Evolutionary conservation across 805 yeast genomes (phyloP).

Genomic region (Blastobotrys parvus): DNA sequence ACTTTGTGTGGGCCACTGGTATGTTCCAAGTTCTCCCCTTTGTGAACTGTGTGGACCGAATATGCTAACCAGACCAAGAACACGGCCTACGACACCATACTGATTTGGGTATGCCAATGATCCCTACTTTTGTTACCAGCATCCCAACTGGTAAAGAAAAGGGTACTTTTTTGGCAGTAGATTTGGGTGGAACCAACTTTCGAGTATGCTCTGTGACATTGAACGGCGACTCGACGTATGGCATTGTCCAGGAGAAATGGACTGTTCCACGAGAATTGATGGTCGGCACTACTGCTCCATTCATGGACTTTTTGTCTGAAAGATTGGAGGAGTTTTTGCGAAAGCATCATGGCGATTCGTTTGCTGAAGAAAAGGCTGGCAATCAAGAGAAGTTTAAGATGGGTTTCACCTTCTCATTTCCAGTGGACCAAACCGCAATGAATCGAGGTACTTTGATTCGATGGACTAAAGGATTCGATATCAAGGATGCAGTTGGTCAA

Average conservation of each 20-base stretch:
- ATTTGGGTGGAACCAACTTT: conserved; percentile 93
- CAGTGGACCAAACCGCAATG: conserved; percentile 77
- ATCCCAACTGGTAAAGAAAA: conserved; percentile 80
- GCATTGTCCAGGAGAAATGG: conserved; percentile 64
- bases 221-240: conserved; percentile 56
- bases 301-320: conserved; percentile 68
- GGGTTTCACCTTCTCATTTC: conserved; percentile 94
- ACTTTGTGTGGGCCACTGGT: conserved; percentile 16
- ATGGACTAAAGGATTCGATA: conserved; percentile 95
- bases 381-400: conserved; percentile 42
- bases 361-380: conserved; percentile 13
- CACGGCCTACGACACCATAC: conserved; percentile 23
- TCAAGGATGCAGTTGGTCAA: conserved; percentile 74
- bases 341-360: conserved; percentile 51
- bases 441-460: conserved; percentile 74
- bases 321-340: conserved; percentile 58
- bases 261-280: conserved; percentile 73
- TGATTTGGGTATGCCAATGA: conserved; percentile 48
- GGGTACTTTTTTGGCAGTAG: conserved; percentile 84
- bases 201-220: conserved; percentile 84
- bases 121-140: conserved; percentile 81
- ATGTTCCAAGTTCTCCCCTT: not conserved
- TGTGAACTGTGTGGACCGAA: not conserved
- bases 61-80: conserved; percentile 17
- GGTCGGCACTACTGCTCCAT: conserved; percentile 53